These are phyloP conservation scores for Tolypocladium guangdongense DNA, from an alignment of 2,329 filamentous ascomycete genomes.

Conservation along the genomic window DNA sequence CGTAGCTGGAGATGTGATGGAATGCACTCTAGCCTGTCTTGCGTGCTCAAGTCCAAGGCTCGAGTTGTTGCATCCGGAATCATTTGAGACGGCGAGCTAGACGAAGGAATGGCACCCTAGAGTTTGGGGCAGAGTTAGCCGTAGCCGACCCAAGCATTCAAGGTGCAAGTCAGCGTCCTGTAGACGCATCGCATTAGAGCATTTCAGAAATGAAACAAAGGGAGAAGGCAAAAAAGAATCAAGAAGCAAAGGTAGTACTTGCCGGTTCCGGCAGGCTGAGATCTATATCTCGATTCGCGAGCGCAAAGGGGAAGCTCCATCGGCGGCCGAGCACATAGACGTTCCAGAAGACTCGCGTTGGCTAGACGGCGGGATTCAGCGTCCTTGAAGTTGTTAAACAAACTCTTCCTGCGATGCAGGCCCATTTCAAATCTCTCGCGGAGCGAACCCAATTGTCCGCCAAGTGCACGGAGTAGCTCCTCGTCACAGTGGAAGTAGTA, in stretches of 20 bases:
- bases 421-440: slow-evolving; percentile 35
- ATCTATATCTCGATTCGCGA: slow-evolving; percentile 38
- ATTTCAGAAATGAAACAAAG: no score
- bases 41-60: slow-evolving; percentile 29
- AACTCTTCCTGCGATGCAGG: slow-evolving; percentile 32
- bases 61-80: slow-evolving; percentile 27
- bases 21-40: slow-evolving; percentile 34
- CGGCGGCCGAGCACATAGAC: slow-evolving; percentile 40
- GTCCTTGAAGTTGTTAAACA: slow-evolving; percentile 26
- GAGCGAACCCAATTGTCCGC: slow-evolving; percentile 35
- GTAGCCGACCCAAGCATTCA: slow-evolving; percentile 35
- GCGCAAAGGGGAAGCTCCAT: slow-evolving; percentile 39
- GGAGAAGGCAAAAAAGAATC: neutral
- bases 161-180: slow-evolving; percentile 27
- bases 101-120: slow-evolving; percentile 30
- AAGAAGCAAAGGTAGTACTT: neutral
- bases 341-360: slow-evolving; percentile 34
- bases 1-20: slow-evolving; percentile 26
- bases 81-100: slow-evolving; percentile 21
- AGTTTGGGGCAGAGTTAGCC: slow-evolving; percentile 33
- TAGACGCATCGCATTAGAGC: neutral
- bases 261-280: slow-evolving; percentile 33
- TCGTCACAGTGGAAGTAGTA: slow-evolving; percentile 36
- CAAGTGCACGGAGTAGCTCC: slow-evolving; percentile 37
- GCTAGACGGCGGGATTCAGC: slow-evolving; percentile 18